Percentiles rank a stretch among this genome's conserved stretches.
Evolutionary conservation across 1,284 basidiomycete genomes (phyloP).

Genomic region (Amylostereum chailletii): DNA sequence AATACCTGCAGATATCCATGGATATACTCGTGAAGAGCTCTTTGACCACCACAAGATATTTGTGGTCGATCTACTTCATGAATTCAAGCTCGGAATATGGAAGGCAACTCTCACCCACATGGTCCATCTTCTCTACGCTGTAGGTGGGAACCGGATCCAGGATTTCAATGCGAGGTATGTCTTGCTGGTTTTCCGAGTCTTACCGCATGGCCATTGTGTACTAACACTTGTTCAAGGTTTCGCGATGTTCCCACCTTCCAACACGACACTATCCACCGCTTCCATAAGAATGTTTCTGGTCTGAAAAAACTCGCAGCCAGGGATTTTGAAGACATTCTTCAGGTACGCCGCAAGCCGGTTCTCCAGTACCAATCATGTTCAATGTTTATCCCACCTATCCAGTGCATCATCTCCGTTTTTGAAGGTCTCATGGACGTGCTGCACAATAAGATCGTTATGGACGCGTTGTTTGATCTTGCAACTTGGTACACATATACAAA

Average conservation of each 20-base stretch:
- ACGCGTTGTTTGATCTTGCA: slow-evolving; percentile 16
- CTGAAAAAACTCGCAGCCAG: slow-evolving; percentile 24
- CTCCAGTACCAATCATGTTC: slow-evolving; percentile 10
- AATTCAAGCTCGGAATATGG: slow-evolving; percentile 18
- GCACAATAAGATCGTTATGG: slow-evolving; percentile 13
- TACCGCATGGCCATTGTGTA: no score
- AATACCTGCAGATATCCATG: no score
- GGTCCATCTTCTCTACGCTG: slow-evolving; percentile 14
- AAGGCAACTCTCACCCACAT: slow-evolving; percentile 18
- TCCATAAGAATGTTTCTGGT: slow-evolving; percentile 20
- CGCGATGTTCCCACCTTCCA: background rate
- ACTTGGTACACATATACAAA: slow-evolving; percentile 22
- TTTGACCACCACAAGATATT: slow-evolving; percentile 13
- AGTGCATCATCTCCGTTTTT: background rate
- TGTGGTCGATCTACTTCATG: slow-evolving; percentile 16
- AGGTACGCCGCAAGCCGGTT: slow-evolving; percentile 15
- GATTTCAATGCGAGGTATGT: slow-evolving; percentile 4
- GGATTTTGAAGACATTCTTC: slow-evolving; percentile 25
- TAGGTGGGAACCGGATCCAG: slow-evolving; percentile 1
- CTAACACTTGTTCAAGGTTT: no score
- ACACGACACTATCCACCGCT: slow-evolving; percentile 19
- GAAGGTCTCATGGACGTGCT: slow-evolving; percentile 18
- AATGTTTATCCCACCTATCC: background rate
- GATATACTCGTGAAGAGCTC: no score
- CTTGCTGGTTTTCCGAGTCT: no score